Base-by-base conservation (phyloP, 163 green algal species). In the Chlorella variabilis region DNA sequence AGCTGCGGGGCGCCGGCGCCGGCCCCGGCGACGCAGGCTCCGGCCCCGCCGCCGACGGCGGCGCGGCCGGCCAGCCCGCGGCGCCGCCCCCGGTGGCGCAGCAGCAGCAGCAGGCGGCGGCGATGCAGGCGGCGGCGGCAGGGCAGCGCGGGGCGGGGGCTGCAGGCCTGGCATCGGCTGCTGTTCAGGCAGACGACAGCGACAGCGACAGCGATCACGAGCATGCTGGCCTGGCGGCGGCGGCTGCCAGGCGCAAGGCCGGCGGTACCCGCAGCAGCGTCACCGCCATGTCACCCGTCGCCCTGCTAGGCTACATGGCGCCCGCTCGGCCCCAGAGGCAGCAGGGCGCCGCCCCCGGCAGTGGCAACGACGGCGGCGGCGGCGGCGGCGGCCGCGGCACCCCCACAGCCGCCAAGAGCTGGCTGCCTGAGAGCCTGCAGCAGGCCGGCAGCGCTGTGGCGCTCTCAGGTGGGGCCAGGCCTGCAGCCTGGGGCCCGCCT, bases 341-440 rank as follows among this genome's bases (percentile, higher is more conserved):
- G 33, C 48, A 36, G 48, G 38, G 38, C 38, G 27, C 38, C 34
- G 69, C 45, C 29, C 15, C 29, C 9, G 69, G 29, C 45, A 62
- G 45, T 51, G 18, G 67, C 41, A 59, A 27, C 38, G n/a, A 31
- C 39, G 48, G 70, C 48, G 48, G 20, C 33, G 17, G 29, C 29
- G 8, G 8, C 8, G 51, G 20, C 45, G 29, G 3, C 3, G 5
- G 39, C 29, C 17, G 69, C 17, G 29, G 69, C 45, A 15, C 48
- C 33, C 6, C 25, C 54, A 70, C 31, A 9, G 25, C 0, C 20
- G 65, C 27, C 75, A 38, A 39, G 42, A 38, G 58, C 1, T 81
- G 61, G 75, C 41, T 74, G 39, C 61, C 61, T 0, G 75, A 73
- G 31, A 82, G 76, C 76, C 41, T 82, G 41, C 76, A 75, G 48